phyloP scores from a whole-genome alignment of 305 asterid genomes.

The Fraxinus sp. region DNA sequence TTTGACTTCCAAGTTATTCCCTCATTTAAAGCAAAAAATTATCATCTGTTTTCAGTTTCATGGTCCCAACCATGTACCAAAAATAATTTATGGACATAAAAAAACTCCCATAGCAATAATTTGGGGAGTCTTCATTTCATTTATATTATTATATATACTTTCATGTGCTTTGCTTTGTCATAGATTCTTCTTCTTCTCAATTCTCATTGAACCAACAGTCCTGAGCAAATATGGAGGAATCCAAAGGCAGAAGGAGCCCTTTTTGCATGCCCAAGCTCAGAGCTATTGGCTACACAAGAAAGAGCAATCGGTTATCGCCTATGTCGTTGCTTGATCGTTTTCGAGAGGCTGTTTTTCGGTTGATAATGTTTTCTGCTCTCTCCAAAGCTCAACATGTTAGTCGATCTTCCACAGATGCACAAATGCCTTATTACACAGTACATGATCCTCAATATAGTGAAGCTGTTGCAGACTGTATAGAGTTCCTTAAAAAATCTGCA shows the following conservation, averaged over 20 bases:
- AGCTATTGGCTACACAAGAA: background rate
- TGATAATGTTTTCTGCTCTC: slow-evolving; percentile 3
- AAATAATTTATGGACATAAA: background rate
- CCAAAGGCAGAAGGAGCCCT: background rate
- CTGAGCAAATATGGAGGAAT: background rate
- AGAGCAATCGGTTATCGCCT: background rate
- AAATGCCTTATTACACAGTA: background rate
- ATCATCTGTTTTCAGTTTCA: background rate
- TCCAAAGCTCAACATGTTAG: background rate
- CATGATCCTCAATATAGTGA: slow-evolving; percentile 6
- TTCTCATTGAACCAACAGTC: background rate
- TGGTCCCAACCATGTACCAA: background rate
- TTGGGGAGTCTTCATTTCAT: background rate
- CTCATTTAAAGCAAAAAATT: background rate
- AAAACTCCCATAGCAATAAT: background rate
- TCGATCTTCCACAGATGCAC: background rate
- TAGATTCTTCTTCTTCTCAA: background rate
- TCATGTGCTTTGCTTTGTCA: background rate
- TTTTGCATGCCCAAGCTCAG: background rate
- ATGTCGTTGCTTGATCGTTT: slow-evolving; percentile 5
- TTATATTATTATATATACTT: background rate
- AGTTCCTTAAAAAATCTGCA: background rate
- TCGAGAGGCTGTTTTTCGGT: background rate
- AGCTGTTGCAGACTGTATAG: slow-evolving; percentile 8
- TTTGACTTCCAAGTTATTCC: background rate